These are phyloP conservation scores for Mortierella sp. DNA, from an alignment of 371 early-diverging fungal genomes.

Conservation along the genomic window DNA sequence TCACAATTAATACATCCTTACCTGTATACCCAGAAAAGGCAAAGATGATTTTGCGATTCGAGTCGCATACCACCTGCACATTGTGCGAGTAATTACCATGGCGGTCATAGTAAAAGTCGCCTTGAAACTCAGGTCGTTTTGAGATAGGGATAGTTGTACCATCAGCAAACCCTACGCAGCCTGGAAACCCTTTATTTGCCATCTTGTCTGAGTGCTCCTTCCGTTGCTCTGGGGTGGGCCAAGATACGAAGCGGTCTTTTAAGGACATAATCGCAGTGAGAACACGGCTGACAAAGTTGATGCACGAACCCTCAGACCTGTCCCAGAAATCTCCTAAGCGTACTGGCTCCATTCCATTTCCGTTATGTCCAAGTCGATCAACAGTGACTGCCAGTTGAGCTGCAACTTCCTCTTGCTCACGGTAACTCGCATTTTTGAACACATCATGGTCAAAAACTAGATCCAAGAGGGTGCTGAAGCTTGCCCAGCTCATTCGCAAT, in stretches of 20 bases:
- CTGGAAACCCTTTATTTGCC: not conserved
- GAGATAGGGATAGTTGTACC: constrained; percentile 12
- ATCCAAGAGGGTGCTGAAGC: not conserved
- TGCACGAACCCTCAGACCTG: constrained; percentile 1
- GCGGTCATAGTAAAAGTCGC: constrained; percentile 16
- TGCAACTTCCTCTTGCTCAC: constrained; percentile 12
- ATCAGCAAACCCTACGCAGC: constrained; percentile 21
- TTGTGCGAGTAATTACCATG: constrained; percentile 10
- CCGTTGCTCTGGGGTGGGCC: not conserved
- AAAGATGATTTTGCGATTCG: not conserved
- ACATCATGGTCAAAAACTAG: constrained; percentile 6
- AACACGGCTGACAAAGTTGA: not conserved
- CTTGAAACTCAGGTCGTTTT: not conserved
- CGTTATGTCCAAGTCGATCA: constrained; percentile 17
- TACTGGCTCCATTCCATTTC: constrained; percentile 8
- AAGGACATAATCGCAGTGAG: not conserved
- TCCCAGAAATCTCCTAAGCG: not conserved
- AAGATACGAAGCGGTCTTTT: not conserved
- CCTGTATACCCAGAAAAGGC: constrained; percentile 5
- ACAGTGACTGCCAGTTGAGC: constrained; percentile 19
- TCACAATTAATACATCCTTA: too few species aligned
- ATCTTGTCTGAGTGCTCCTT: not conserved
- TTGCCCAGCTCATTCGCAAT: too few species aligned
- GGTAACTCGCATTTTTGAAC: constrained; percentile 4
- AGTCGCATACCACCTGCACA: constrained; percentile 14